These are phyloP conservation scores for Saitoella complicata DNA, from an alignment of 805 yeast species.

Conservation along the genomic window DNA sequence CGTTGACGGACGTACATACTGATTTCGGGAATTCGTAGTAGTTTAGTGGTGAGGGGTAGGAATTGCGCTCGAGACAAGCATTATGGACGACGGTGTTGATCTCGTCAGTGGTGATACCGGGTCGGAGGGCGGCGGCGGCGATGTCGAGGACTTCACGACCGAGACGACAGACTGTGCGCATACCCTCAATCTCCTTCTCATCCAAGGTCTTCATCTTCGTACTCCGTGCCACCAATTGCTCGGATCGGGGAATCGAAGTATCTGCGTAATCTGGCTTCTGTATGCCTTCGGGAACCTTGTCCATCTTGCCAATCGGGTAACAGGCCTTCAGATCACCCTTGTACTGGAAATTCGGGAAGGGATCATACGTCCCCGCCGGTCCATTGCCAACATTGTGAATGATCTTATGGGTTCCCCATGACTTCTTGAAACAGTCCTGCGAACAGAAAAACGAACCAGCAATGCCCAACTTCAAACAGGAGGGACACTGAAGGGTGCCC, in stretches of 20 bases:
- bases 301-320: conserved; percentile 65
- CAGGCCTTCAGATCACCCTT: conserved; percentile 61
- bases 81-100: conserved; percentile 73
- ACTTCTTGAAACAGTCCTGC: conserved; percentile 56
- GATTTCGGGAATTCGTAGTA: conserved; percentile 88
- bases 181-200: conserved; percentile 54
- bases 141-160: conserved; percentile 83
- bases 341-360: conserved; percentile 65
- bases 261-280: conserved; percentile 69
- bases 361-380: conserved; percentile 37
- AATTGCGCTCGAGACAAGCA: conserved; percentile 74
- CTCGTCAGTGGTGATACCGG: conserved; percentile 89
- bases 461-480: conserved; percentile 64
- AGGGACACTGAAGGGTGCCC: conserved; percentile 72
- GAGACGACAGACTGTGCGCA: conserved; percentile 56
- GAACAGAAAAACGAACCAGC: conserved; percentile 50
- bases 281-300: conserved; percentile 56
- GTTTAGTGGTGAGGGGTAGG: conserved; percentile 90
- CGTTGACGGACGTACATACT: conserved; percentile 85
- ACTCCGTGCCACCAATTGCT: conserved; percentile 53
- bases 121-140: conserved; percentile 67
- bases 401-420: conserved; percentile 40
- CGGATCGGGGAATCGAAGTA: conserved; percentile 64
- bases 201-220: conserved; percentile 47
- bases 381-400: conserved; percentile 18